A percentile compares a stretch with the other conserved stretches of the same genome.
These are phyloP conservation scores for Lachnellula cervina DNA, from an alignment of 2,329 filamentous ascomycete species.

Conservation along the genomic window DNA sequence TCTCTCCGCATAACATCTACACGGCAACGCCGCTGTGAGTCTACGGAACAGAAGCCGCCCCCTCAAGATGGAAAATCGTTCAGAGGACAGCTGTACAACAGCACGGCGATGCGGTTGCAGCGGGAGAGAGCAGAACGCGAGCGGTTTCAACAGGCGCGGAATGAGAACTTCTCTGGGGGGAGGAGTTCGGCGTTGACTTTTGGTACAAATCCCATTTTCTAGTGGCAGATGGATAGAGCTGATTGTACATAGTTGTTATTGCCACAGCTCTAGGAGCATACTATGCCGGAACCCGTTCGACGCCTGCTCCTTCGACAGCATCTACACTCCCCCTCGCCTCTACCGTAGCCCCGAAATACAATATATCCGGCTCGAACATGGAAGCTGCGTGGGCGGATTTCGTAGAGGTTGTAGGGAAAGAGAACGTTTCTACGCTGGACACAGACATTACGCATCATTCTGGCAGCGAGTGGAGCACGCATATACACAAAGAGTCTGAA, in stretches of 20 bases:
- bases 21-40: conserved; percentile 22
- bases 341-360: conserved; percentile 48
- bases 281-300: conserved; percentile 53
- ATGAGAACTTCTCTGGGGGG: conserved; percentile 33
- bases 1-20: conserved; percentile 14
- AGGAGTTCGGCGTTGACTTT: conserved; percentile 51
- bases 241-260: conserved; percentile 24
- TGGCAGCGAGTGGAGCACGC: conserved; percentile 59
- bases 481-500: conserved; percentile 44
- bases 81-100: conserved; percentile 56
- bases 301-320: conserved; percentile 43
- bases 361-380: conserved; percentile 57
- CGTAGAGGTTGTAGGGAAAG: conserved; percentile 56
- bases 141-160: conserved; percentile 41
- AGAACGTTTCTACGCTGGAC: conserved; percentile 57
- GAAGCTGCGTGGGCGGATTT: conserved; percentile 69
- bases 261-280: conserved; percentile 36
- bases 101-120: conserved; percentile 49
- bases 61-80: conserved; percentile 37
- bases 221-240: not conserved
- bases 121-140: conserved; percentile 51
- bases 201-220: conserved; percentile 36
- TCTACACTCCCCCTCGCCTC: conserved; percentile 57
- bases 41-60: conserved; percentile 19
- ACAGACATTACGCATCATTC: conserved; percentile 53